Percentiles rank a stretch among this genome's conserved stretches.
Conservation (phyloP, 164 flowering plant species). For the Vitis cinerea region DNA sequence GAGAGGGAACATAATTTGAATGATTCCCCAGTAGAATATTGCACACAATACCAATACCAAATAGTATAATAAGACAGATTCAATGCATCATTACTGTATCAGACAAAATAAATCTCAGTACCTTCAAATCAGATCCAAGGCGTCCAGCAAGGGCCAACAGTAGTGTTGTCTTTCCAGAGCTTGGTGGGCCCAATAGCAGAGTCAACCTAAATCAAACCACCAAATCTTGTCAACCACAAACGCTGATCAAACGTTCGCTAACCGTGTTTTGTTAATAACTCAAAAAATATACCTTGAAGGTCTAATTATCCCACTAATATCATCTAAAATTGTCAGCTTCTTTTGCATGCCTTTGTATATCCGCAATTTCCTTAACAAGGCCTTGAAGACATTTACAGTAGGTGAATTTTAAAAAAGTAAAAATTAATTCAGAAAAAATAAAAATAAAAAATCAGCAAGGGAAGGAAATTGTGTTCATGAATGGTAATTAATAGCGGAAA, state of each 20-base stretch:
- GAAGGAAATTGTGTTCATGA: not conserved
- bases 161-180: conserved; percentile 96
- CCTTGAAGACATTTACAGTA: conserved; percentile 37
- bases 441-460: not conserved
- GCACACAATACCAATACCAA: not conserved
- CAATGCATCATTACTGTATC: not conserved
- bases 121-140: conserved; percentile 73
- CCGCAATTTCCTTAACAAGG: conserved; percentile 61
- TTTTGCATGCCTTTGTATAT: conserved; percentile 54
- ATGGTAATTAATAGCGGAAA: not conserved
- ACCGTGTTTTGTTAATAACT: not conserved
- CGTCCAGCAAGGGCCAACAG: conserved; percentile 95
- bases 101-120: conserved; percentile 21
- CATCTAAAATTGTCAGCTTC: conserved; percentile 65
- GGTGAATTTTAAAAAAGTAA: not conserved
- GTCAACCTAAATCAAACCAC: conserved; percentile 60
- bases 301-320: conserved; percentile 74
- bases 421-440: not conserved
- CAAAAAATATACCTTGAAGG: conserved; percentile 70
- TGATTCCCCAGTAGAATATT: not conserved
- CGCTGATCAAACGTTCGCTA: not conserved
- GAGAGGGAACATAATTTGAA: not conserved
- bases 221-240: conserved; percentile 1
- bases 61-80: not conserved
- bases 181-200: conserved; percentile 92